Evolutionary conservation across 2,329 filamentous ascomycete species (phyloP).

Genomic region (Trichophyton schoenleinii): DNA sequence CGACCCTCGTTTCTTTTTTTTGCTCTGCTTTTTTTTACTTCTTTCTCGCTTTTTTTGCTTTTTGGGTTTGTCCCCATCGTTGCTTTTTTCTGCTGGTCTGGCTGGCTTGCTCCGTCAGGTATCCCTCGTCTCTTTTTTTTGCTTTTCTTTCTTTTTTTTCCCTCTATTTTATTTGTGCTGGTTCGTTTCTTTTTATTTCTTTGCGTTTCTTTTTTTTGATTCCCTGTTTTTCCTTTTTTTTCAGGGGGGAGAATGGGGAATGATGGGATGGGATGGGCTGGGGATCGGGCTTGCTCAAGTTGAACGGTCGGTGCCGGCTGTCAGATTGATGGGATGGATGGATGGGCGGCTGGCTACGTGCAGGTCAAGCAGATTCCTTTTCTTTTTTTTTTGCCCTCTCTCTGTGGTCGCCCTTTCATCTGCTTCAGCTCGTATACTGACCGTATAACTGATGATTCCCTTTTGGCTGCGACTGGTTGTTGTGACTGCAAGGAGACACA

Average conservation of each 20-base stretch:
- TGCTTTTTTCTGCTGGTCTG: neutral
- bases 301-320: constrained; percentile 1
- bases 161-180: too few relatives aligned
- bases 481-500: neutral
- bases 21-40: neutral
- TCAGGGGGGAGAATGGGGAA: neutral
- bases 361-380: neutral
- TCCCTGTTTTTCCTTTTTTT: neutral
- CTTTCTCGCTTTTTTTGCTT: neutral
- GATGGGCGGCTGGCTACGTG: neutral
- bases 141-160: too few relatives aligned
- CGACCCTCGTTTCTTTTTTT: neutral
- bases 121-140: neutral
- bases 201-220: too few relatives aligned
- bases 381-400: too few relatives aligned
- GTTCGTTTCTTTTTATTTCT: too few relatives aligned
- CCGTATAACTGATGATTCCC: neutral
- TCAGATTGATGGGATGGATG: neutral
- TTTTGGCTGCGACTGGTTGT: neutral
- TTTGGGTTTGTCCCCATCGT: neutral
- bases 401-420: too few relatives aligned
- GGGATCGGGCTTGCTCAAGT: neutral
- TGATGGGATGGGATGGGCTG: neutral
- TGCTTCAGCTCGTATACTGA: neutral
- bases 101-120: neutral